Evolutionary conservation across 2,329 filamentous ascomycete species (phyloP).

Genomic region (Atkinsonella hypoxylon): DNA sequence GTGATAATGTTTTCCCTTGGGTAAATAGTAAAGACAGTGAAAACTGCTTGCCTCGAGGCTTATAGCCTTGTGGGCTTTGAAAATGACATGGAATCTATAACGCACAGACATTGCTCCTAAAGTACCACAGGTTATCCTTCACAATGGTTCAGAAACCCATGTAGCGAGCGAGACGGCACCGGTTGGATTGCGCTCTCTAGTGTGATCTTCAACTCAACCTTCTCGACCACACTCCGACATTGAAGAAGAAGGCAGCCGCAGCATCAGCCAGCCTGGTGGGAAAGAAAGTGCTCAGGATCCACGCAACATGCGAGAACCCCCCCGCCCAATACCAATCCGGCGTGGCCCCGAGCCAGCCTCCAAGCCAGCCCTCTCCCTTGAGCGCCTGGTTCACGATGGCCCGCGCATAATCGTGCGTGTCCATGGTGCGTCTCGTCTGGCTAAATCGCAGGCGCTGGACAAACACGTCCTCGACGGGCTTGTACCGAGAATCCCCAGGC

Average conservation of each 20-base stretch:
- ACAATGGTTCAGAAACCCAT: too few species aligned
- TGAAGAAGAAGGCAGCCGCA: conserved; percentile 17
- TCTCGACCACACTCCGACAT: conserved; percentile 14
- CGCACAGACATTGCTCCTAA: too few species aligned
- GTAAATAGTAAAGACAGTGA: too few species aligned
- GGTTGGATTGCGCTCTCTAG: too few species aligned
- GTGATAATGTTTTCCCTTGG: too few species aligned
- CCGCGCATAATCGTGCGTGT: conserved; percentile 30
- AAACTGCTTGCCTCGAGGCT: too few species aligned
- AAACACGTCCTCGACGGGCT: conserved; percentile 32
- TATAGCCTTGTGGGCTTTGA: too few species aligned
- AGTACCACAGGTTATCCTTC: too few species aligned
- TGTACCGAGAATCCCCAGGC: conserved; percentile 34
- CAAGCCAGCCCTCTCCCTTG: conserved; percentile 23
- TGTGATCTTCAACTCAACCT: conserved; percentile 7
- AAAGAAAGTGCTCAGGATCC: conserved; percentile 14
- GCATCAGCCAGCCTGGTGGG: conserved; percentile 19
- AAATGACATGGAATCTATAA: too few species aligned
- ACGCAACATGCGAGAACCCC: conserved; percentile 18
- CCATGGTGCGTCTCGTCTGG: conserved; percentile 34
- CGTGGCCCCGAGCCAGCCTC: conserved; percentile 20
- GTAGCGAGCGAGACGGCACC: too few species aligned
- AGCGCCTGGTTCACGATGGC: conserved; percentile 31
- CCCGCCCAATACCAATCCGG: conserved; percentile 25
- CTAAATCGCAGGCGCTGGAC: conserved; percentile 33